These are phyloP conservation scores for Zarea fungicola DNA, from an alignment of 2,329 filamentous ascomycete species.

Conservation along the genomic window DNA sequence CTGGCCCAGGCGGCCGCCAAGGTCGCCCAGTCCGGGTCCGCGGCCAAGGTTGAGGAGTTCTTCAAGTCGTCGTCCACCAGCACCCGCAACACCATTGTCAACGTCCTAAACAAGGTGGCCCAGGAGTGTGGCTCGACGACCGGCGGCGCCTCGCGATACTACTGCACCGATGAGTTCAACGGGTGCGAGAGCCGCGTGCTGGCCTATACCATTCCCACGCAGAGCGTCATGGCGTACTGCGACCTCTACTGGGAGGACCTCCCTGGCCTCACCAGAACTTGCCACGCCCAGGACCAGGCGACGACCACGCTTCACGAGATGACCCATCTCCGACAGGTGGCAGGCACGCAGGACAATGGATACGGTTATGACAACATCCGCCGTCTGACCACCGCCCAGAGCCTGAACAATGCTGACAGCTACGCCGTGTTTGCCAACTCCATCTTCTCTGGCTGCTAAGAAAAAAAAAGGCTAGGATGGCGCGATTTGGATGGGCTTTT, in stretches of 20 bases:
- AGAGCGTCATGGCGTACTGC: constrained; percentile 12
- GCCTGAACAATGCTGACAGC: constrained; percentile 18
- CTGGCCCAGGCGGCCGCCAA: constrained; percentile 47
- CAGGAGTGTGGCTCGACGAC: constrained; percentile 44
- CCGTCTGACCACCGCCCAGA: constrained; percentile 12
- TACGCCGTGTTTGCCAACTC: constrained; percentile 18
- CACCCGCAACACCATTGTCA: constrained; percentile 40
- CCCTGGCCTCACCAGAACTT: constrained; percentile 14
- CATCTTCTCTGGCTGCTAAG: constrained; percentile 13
- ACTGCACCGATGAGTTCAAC: constrained; percentile 48
- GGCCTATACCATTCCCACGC: constrained; percentile 14
- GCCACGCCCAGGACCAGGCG: constrained; percentile 13
- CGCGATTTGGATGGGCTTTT: background rate
- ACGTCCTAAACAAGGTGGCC: constrained; percentile 41
- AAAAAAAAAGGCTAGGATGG: no score
- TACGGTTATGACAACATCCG: constrained; percentile 17
- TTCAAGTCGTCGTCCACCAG: constrained; percentile 53
- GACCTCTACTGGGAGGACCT: constrained; percentile 10
- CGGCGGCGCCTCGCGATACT: constrained; percentile 42
- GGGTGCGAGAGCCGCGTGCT: constrained; percentile 37
- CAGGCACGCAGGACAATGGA: constrained; percentile 6
- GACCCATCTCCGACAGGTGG: constrained; percentile 10
- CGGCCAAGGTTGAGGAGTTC: constrained; percentile 52
- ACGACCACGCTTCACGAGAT: constrained; percentile 12
- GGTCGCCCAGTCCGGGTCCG: constrained; percentile 44